Evolutionary conservation across 2,329 filamentous ascomycete genomes (phyloP), one percentile per base, ranked within the genome.

Genomic region (Ascomycota sp.): DNA sequence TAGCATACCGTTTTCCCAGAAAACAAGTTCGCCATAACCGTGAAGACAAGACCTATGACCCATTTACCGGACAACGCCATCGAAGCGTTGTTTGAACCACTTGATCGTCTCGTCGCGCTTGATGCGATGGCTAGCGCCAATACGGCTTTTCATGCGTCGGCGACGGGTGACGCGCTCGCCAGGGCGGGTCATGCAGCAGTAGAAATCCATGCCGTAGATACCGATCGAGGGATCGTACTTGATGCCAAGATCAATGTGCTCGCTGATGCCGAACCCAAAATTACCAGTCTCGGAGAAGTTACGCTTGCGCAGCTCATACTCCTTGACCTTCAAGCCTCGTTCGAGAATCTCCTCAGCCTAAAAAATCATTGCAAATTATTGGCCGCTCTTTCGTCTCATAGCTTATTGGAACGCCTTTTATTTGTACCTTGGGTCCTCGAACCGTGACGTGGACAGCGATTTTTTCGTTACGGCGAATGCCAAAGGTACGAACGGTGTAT

Each of bases 401-500:
- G 4, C 9, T 5, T 20, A 10, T 15, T 8, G 30, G 27, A 26
- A n/a, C n/a, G n/a, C n/a, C n/a, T n/a, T n/a, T n/a, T 19, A 25
- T 29, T 36, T 38, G 43, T 53, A 58, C 55, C 56, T 94, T 59
- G 64, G 89, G 85, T 56, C 89, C 89, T 59, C 89, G 89, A 66
- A 98, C 85, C 56, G 89, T 98, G 57, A 98, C 89, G 71, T 98
- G 89, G 48, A 98, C 89, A 46, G 89, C 69, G 56, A 98, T 98
- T 80, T 94, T 95, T 64, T 98, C 89, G 79, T 98, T 98, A 83
- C 89, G 86, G 62, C 89, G 86, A 75, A 98, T 98, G 77, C 89
- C 89, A 65, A 98, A 98, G 57, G 86, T 95, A 69, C 89, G 86
- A 74, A 98, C 89, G 49, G 89, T 98, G 77, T 95, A 98, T 57